Evolutionary conservation across 2,329 filamentous ascomycete species (phyloP).

Genomic region (Neopestalotiopsis rosae): DNA sequence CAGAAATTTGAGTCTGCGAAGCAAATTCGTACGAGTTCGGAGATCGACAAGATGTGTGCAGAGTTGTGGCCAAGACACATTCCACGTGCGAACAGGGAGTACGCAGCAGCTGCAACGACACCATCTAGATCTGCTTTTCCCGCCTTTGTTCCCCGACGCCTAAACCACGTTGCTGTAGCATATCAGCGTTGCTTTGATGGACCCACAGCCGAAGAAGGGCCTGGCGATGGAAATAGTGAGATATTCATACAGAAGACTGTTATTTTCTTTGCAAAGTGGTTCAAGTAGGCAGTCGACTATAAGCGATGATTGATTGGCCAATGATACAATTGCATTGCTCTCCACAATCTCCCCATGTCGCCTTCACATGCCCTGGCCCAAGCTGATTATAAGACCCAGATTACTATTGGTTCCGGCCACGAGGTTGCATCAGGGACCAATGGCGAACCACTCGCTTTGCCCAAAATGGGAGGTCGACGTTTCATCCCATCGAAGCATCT

Average conservation of each 20-base stretch:
- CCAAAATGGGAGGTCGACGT: slow-evolving; percentile 5
- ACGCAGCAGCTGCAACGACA: neutral
- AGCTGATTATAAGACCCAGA: neutral
- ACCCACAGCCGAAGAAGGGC: neutral
- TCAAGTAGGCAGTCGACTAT: slow-evolving; percentile 6
- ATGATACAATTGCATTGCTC: neutral
- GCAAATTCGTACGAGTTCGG: slow-evolving; percentile 10
- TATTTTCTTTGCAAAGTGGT: neutral
- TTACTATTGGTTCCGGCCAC: slow-evolving; percentile 7
- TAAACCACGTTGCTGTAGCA: neutral
- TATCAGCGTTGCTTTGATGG: neutral
- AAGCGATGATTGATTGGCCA: neutral
- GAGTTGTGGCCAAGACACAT: neutral
- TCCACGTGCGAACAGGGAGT: slow-evolving; percentile 11
- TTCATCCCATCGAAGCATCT: neutral
- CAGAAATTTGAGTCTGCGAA: neutral
- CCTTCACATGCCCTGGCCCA: slow-evolving; percentile 2
- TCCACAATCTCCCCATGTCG: slow-evolving; percentile 3
- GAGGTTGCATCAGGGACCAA: slow-evolving; percentile 12
- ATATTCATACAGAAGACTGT: neutral
- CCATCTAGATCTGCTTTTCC: neutral
- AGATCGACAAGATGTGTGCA: neutral
- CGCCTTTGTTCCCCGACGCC: neutral
- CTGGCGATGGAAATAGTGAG: neutral
- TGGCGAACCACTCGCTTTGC: neutral